Base-by-base conservation (phyloP, 208 protist species). In the Porcisia hertigi region DNA sequence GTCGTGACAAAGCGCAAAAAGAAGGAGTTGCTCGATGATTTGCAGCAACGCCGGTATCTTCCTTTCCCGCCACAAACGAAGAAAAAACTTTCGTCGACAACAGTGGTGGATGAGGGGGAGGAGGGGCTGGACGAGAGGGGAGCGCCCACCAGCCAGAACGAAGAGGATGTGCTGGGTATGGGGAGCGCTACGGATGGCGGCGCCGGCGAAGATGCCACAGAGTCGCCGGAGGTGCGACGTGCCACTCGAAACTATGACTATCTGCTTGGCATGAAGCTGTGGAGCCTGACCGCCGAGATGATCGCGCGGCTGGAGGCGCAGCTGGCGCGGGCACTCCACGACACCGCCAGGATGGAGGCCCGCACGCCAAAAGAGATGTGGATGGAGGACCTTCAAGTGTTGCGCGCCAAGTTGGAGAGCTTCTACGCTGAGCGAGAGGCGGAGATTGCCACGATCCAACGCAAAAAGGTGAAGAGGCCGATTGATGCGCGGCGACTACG, bases 201-300 rank as follows among this genome's bases (percentile, higher is more conserved):
- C 11, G 76, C 57, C 34, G 83, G 84, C 49, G 80, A 86, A 45
- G 83, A 62, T 14, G 73, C 67, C 0, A 86, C 59, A 5, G 88
- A 92, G 9, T 69, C 79, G 23, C 88, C 91, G 12, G 90, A 96
- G 84, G 69, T 92, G 71, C 76, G 81, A 54, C 83, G 85, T 12
- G 92, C 88, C 8, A 83, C 84, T 45, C 84, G 86, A 18, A 98
- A 95, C 69, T 99, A 99, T 87, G 97, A 99, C 87, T 99, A 99
- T 88, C 92, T 99, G 23, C 92, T 99, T 3, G 90, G 87, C 54
- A 99, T 99, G 98, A 94, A 97, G 73, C 79, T 99, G 55, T 99
- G 97, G 98, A 97, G 71, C 67, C 87, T 99, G 34, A 99, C 99
- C 41, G 57, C 88, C 54, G 99, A 99, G 88, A 96, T 97, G 86